phyloP scores from a whole-genome alignment of 2,329 filamentous ascomycete species.

The Fusarium piperis region DNA sequence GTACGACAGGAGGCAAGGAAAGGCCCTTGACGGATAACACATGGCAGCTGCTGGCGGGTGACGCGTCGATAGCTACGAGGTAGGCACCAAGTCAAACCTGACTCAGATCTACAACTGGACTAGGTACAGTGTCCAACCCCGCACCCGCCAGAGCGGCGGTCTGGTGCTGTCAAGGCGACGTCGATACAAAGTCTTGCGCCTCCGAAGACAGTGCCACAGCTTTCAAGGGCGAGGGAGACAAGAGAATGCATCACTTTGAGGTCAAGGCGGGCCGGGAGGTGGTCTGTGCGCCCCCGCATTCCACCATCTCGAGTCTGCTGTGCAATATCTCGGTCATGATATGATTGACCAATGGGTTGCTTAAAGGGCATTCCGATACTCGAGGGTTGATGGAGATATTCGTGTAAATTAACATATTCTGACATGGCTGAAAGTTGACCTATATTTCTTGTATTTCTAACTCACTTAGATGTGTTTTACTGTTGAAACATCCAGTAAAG shows the following conservation, averaged over 20 bases:
- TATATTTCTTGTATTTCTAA: too few species aligned
- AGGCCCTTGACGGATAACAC: background rate
- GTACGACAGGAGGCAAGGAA: background rate
- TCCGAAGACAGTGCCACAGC: background rate
- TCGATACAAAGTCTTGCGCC: background rate
- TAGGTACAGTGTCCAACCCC: background rate
- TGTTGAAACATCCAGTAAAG: background rate
- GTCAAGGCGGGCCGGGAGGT: background rate
- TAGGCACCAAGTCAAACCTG: background rate
- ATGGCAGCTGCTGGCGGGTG: background rate
- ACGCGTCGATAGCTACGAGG: background rate
- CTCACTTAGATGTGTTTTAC: background rate
- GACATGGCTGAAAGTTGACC: too few species aligned
- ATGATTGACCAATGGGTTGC: background rate
- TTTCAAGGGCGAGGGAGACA: background rate
- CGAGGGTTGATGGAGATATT: background rate
- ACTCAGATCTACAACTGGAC: background rate
- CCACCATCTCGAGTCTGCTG: background rate
- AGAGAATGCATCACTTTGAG: background rate
- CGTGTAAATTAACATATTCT: background rate
- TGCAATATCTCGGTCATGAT: background rate
- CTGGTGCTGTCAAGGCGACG: background rate
- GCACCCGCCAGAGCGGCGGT: background rate
- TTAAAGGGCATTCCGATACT: background rate
- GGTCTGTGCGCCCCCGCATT: background rate